Evolutionary conservation across 805 yeast genomes (phyloP).

Genomic region (Komagataella ulmi): DNA sequence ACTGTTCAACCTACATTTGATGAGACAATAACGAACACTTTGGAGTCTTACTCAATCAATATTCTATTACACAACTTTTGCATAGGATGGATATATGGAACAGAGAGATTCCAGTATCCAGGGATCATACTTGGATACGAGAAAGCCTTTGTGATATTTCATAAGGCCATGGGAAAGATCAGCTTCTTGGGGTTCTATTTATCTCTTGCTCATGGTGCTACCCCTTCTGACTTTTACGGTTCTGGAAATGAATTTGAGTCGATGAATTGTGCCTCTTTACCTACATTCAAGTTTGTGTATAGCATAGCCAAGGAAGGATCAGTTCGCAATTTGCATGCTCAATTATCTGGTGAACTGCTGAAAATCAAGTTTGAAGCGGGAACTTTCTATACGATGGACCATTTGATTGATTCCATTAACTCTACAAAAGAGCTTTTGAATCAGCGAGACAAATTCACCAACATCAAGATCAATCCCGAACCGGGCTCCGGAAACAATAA

Average conservation of each 20-base stretch:
- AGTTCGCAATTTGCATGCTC: slow-evolving; percentile 26
- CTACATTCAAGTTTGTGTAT: slow-evolving; percentile 50
- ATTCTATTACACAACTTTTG: slow-evolving; percentile 54
- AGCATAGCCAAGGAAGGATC: slow-evolving; percentile 14
- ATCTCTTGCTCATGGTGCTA: slow-evolving; percentile 54
- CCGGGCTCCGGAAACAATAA: neutral
- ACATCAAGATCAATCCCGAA: neutral
- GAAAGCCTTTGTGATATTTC: slow-evolving; percentile 51
- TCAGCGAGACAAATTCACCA: neutral
- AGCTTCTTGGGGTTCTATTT: slow-evolving; percentile 57
- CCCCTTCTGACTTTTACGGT: slow-evolving; percentile 35
- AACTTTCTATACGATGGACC: slow-evolving; percentile 8
- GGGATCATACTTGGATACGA: slow-evolving; percentile 78
- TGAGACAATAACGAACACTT: slow-evolving; percentile 5
- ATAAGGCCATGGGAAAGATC: slow-evolving; percentile 49
- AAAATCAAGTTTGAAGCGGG: slow-evolving; percentile 41
- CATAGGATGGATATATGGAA: slow-evolving; percentile 67
- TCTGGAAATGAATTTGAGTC: slow-evolving; percentile 28
- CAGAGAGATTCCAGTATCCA: slow-evolving; percentile 20
- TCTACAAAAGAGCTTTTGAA: neutral
- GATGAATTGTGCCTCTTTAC: slow-evolving; percentile 53
- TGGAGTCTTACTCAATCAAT: slow-evolving; percentile 35
- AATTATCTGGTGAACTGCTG: slow-evolving; percentile 53
- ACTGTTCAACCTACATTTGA: slow-evolving; percentile 1
- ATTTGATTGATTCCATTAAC: slow-evolving; percentile 3